phyloP scores from a whole-genome alignment of 257 asterid genomes.

The Anisodus tanguticus region DNA sequence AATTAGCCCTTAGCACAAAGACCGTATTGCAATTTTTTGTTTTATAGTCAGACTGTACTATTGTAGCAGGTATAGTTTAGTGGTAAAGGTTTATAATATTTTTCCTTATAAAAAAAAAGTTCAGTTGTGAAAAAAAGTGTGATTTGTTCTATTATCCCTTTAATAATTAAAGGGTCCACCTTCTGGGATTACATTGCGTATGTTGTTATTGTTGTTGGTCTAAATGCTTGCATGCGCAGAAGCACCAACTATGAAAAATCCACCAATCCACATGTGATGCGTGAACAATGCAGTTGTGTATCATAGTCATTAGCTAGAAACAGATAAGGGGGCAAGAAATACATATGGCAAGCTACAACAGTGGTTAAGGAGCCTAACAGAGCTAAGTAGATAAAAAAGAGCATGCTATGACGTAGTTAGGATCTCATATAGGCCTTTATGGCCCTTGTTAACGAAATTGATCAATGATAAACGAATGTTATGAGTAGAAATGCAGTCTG shows the following conservation, averaged over 20 bases:
- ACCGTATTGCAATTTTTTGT: not conserved
- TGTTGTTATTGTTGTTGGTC: too few relatives aligned
- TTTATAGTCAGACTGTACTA: not conserved
- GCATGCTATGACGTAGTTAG: not conserved
- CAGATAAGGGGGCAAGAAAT: not conserved
- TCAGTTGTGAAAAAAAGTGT: not conserved
- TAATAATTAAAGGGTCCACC: not conserved
- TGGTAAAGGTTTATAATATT: too few relatives aligned
- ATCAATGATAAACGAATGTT: not conserved
- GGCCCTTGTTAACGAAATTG: constrained; percentile 12
- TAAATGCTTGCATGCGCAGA: not conserved
- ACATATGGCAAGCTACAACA: not conserved
- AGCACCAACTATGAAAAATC: not conserved
- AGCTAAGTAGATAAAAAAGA: not conserved
- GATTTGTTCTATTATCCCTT: not conserved
- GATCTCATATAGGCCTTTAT: not conserved
- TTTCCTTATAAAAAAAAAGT: too few relatives aligned
- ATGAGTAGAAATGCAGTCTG: not conserved
- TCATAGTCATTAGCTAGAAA: not conserved
- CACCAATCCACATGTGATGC: not conserved
- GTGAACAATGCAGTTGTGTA: not conserved
- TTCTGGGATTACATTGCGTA: too few relatives aligned
- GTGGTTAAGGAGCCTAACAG: not conserved
- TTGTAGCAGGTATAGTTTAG: not conserved
- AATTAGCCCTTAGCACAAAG: not conserved